phyloP scores from a whole-genome alignment of 176 grass and related monocot genomes.

The Oryza glumipatula region DNA sequence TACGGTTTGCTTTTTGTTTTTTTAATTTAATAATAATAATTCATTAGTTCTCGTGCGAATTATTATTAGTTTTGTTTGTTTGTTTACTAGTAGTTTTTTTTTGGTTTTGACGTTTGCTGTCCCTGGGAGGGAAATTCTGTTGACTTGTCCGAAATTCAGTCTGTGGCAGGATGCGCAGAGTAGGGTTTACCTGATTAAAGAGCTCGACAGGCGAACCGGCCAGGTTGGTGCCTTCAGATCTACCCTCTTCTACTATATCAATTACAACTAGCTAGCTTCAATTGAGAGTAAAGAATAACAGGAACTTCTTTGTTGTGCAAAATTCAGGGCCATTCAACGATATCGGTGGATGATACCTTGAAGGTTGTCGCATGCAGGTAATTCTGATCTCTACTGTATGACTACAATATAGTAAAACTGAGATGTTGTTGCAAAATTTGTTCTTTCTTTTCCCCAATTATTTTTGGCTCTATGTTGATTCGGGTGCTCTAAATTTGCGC shows the following conservation, averaged over 20 bases:
- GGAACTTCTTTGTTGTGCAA: not conserved
- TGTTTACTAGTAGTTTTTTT: slow-evolving; percentile 9
- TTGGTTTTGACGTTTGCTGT: slow-evolving; percentile 35
- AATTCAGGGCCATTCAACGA: slow-evolving; percentile 73
- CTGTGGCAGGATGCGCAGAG: slow-evolving; percentile 95
- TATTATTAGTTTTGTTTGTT: slow-evolving; percentile 33
- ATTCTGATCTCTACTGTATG: slow-evolving; percentile 8
- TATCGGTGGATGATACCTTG: slow-evolving; percentile 92
- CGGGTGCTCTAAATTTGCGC: not conserved
- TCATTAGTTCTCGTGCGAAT: not conserved
- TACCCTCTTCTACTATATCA: not conserved
- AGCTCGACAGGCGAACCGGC: slow-evolving; percentile 83
- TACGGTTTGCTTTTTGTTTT: not conserved
- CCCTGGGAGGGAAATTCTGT: not conserved
- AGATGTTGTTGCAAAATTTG: not conserved
- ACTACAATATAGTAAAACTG: not conserved
- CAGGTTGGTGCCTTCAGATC: slow-evolving; percentile 60
- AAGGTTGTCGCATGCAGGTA: slow-evolving; percentile 98
- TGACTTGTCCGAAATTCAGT: slow-evolving; percentile 45
- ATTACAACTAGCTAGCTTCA: slow-evolving; percentile 18
- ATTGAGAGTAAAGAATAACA: not conserved
- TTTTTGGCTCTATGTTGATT: slow-evolving; percentile 17
- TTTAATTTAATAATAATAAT: not conserved
- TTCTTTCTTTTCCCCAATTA: not conserved
- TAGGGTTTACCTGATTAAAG: slow-evolving; percentile 84